A percentile compares a stretch with the other conserved stretches of the same genome.
Conservation (phyloP, 495 filamentous ascomycete genomes). For the Cladorrhinum samala region DNA sequence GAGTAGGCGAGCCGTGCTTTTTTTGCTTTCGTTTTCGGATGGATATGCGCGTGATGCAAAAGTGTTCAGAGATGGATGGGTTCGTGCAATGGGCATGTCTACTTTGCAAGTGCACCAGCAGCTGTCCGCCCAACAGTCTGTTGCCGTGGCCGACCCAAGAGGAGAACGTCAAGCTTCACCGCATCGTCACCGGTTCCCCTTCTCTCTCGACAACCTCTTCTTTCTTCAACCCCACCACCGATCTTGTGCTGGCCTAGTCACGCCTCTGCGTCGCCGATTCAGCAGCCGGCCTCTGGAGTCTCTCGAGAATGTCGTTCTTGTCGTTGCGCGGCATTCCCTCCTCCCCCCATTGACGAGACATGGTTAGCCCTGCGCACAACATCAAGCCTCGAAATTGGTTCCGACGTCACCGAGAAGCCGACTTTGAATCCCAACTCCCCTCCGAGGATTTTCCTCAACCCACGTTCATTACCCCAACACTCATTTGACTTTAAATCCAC, state of each 20-base stretch:
- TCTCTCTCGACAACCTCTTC: neutral
- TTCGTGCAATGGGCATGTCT: neutral
- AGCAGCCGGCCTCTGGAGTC: neutral
- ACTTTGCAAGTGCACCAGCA: conserved; percentile 1
- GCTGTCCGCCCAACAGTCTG: neutral
- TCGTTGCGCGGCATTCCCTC: neutral
- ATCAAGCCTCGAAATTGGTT: neutral
- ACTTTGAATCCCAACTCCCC: neutral
- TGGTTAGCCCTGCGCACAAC: neutral
- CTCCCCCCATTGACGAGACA: neutral
- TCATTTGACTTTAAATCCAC: neutral
- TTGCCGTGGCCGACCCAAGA: neutral
- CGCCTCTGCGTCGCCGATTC: no score
- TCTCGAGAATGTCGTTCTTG: neutral
- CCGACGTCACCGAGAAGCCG: neutral
- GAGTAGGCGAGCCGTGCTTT: conserved; percentile 33
- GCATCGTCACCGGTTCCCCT: neutral
- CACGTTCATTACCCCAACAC: neutral
- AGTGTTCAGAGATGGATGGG: neutral
- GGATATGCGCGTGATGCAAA: neutral
- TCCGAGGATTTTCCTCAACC: neutral
- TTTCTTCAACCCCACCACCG: no score
- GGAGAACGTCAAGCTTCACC: neutral
- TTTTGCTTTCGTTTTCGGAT: conserved; percentile 9
- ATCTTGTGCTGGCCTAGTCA: no score